Percentiles rank a stretch among this genome's conserved stretches.
phyloP scores from a whole-genome alignment of 257 asterid genomes.

The Fraxinus cuspidata region DNA sequence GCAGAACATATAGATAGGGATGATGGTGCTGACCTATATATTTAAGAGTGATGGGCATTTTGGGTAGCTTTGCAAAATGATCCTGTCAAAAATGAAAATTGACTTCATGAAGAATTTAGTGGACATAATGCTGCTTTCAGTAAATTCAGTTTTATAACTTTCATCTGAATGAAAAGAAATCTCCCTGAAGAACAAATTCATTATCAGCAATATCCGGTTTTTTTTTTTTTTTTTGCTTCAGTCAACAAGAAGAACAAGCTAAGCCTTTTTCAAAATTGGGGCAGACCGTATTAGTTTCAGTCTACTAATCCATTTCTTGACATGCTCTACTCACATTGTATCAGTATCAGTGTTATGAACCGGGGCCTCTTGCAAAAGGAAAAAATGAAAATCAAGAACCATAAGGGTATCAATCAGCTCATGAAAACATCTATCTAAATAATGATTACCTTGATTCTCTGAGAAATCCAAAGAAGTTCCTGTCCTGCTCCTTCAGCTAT shows the following conservation, averaged over 20 bases:
- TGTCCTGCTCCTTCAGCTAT: slow-evolving; percentile 81
- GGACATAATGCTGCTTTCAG: slow-evolving; percentile 20
- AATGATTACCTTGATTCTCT: slow-evolving; percentile 56
- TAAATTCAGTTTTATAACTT: neutral
- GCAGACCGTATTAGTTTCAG: neutral
- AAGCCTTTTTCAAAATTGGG: neutral
- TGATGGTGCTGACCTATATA: slow-evolving; percentile 55
- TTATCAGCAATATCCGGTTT: neutral
- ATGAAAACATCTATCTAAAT: neutral
- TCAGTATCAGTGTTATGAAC: neutral
- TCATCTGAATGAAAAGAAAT: neutral
- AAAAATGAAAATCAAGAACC: neutral
- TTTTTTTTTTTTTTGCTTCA: slow-evolving; percentile 1
- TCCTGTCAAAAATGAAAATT: slow-evolving; percentile 40
- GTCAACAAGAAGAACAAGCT: neutral
- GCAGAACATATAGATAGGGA: slow-evolving; percentile 6
- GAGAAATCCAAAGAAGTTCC: slow-evolving; percentile 75
- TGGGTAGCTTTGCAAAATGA: slow-evolving; percentile 39
- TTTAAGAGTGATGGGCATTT: slow-evolving; percentile 55
- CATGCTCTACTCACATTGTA: neutral
- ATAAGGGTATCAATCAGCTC: neutral
- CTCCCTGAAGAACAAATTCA: neutral
- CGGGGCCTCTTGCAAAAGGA: neutral
- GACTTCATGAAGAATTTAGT: slow-evolving; percentile 7
- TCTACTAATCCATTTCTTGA: neutral